Evolutionary conservation across 225 moss, liverwort and hornwort genomes (phyloP).

Genomic region (Marchantia paleacea): DNA sequence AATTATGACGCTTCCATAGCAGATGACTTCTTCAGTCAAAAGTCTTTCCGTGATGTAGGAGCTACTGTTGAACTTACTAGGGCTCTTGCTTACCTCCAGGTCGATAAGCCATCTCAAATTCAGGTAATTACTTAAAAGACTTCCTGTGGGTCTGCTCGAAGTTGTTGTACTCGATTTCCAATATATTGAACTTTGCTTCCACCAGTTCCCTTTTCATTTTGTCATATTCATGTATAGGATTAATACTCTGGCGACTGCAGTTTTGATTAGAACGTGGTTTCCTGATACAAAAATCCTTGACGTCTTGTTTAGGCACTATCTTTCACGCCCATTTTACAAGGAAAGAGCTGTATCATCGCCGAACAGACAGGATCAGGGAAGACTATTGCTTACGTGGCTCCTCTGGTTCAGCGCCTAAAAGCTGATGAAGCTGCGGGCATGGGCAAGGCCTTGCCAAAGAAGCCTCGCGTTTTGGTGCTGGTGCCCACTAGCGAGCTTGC

Average conservation of each 20-base stretch:
- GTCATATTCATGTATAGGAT: too few species aligned
- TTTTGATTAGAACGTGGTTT: neutral
- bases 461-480: conserved; percentile 79
- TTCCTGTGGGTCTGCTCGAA: neutral
- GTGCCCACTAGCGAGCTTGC: conserved; percentile 98
- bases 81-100: conserved; percentile 63
- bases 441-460: conserved; percentile 60
- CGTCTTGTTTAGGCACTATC: conserved; percentile 61
- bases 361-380: conserved; percentile 98
- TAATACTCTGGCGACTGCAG: neutral
- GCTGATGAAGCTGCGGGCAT: conserved; percentile 62
- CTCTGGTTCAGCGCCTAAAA: conserved; percentile 71
- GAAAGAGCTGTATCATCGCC: conserved; percentile 89
- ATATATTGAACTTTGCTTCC: neutral
- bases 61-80: conserved; percentile 66
- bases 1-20: conserved; percentile 85
- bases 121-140: conserved; percentile 48
- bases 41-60: conserved; percentile 68
- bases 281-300: neutral
- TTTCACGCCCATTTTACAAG: conserved; percentile 75
- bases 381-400: conserved; percentile 89
- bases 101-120: conserved; percentile 83
- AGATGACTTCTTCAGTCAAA: conserved; percentile 71
- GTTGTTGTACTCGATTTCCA: neutral
- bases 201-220: neutral